phyloP scores from a whole-genome alignment of 768 basidiomycete genomes.

The Suillus weaverae region DNA sequence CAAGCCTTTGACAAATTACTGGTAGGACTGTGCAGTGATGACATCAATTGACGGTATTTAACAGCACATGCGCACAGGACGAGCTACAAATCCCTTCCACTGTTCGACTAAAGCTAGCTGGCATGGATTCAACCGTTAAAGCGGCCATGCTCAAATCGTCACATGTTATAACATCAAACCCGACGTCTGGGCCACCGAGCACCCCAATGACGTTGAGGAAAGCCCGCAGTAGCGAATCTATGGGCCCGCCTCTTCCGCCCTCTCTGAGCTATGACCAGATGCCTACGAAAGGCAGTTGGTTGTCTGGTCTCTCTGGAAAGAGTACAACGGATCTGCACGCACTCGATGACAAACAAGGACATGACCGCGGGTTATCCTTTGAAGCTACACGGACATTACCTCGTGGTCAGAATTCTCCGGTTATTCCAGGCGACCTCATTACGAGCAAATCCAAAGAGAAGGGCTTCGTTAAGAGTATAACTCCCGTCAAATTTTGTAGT shows the following conservation, averaged over 20 bases:
- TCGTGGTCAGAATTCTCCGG: conserved; percentile 50
- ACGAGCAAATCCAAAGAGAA: conserved; percentile 54
- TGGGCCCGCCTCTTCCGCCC: conserved; percentile 52
- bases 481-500: conserved; percentile 67
- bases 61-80: conserved; percentile 49
- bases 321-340: conserved; percentile 31
- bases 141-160: conserved; percentile 91
- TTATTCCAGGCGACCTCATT: conserved; percentile 35
- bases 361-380: conserved; percentile 62
- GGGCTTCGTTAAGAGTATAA: conserved; percentile 48
- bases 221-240: conserved; percentile 72
- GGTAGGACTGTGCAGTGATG: conserved; percentile 43
- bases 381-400: conserved; percentile 55
- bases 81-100: conserved; percentile 85
- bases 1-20: conserved; percentile 81
- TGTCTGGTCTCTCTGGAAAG: conserved; percentile 29
- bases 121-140: conserved; percentile 84
- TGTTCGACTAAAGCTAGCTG: conserved; percentile 73
- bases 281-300: conserved; percentile 25
- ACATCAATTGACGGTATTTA: neutral
- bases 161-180: conserved; percentile 53
- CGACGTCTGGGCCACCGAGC: conserved; percentile 36
- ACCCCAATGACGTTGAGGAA: conserved; percentile 63
- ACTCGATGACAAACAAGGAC: conserved; percentile 33
- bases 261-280: conserved; percentile 38